phyloP scores from a whole-genome alignment of 2,329 filamentous ascomycete genomes.

The Alternaria arbusti region DNA sequence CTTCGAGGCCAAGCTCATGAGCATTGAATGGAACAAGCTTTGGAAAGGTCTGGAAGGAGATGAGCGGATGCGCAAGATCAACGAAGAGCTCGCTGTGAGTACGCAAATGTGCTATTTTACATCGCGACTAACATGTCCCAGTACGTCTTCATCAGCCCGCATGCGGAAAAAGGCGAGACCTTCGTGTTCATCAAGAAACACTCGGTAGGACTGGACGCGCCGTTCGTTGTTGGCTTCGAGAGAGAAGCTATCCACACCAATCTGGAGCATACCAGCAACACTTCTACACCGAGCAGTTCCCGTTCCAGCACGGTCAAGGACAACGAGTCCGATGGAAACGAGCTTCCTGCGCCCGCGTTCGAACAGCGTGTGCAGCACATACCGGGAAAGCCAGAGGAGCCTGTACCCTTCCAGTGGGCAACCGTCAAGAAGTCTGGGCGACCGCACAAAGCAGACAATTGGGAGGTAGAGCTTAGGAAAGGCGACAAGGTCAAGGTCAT shows the following conservation, averaged over 20 bases:
- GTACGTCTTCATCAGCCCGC: conserved; percentile 31
- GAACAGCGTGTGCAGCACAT: conserved; percentile 1
- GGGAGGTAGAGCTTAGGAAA: conserved; percentile 34
- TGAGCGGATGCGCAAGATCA: background rate
- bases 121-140: conserved; percentile 15
- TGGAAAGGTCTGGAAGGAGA: conserved; percentile 14
- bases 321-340: background rate
- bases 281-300: background rate
- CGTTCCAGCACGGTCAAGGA: too few species aligned
- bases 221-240: conserved; percentile 27
- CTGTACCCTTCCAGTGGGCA: conserved; percentile 21
- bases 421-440: conserved; percentile 28
- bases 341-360: background rate
- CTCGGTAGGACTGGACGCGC: conserved; percentile 8
- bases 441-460: conserved; percentile 27
- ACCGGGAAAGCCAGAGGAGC: background rate
- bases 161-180: conserved; percentile 24
- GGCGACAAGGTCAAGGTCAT: conserved; percentile 34
- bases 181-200: conserved; percentile 38
- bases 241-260: conserved; percentile 20
- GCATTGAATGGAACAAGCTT: conserved; percentile 23
- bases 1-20: conserved; percentile 14
- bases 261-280: background rate
- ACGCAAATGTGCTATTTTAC: background rate
- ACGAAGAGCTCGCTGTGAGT: conserved; percentile 29